Conservation (phyloP, 2,329 filamentous ascomycete genomes). For the Pestalotiopsis sp. region DNA sequence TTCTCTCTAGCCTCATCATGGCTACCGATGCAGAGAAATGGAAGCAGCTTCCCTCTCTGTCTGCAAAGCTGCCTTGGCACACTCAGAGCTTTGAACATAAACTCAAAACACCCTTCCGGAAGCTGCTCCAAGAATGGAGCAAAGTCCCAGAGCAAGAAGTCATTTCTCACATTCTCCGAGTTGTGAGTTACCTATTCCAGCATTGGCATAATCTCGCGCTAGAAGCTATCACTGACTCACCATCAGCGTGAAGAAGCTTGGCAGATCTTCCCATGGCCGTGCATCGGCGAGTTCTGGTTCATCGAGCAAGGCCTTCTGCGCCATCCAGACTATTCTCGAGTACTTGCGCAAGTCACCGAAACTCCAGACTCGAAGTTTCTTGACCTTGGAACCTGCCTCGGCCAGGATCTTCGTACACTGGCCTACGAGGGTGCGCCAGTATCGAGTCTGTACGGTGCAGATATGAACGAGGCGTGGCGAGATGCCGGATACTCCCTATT, state of each 20-base stretch:
- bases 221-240: slow-evolving; percentile 7
- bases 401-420: slow-evolving; percentile 17
- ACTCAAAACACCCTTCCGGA: slow-evolving; percentile 13
- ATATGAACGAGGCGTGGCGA: slow-evolving; percentile 9
- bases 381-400: slow-evolving; percentile 18
- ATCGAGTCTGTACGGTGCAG: slow-evolving; percentile 15
- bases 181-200: not conserved
- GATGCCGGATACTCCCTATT: slow-evolving; percentile 14
- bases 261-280: slow-evolving; percentile 18
- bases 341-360: slow-evolving; percentile 13
- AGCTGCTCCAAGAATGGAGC: slow-evolving; percentile 18
- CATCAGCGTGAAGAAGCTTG: slow-evolving; percentile 15
- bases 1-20: not conserved
- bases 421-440: slow-evolving; percentile 13
- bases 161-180: slow-evolving; percentile 6
- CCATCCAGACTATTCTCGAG: slow-evolving; percentile 16
- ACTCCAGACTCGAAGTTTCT: slow-evolving; percentile 13
- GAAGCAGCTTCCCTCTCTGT: slow-evolving; percentile 12
- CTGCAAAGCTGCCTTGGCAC: slow-evolving; percentile 16
- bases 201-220: not conserved
- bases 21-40: slow-evolving; percentile 11
- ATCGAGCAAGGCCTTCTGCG: slow-evolving; percentile 18
- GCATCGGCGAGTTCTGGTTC: slow-evolving; percentile 18
- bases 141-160: slow-evolving; percentile 14
- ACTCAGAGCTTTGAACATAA: slow-evolving; percentile 13